Evolutionary conservation across 441 rosid genomes (phyloP), one percentile per base, ranked within the genome.

Genomic region (Pelargonium exstipulatum): DNA sequence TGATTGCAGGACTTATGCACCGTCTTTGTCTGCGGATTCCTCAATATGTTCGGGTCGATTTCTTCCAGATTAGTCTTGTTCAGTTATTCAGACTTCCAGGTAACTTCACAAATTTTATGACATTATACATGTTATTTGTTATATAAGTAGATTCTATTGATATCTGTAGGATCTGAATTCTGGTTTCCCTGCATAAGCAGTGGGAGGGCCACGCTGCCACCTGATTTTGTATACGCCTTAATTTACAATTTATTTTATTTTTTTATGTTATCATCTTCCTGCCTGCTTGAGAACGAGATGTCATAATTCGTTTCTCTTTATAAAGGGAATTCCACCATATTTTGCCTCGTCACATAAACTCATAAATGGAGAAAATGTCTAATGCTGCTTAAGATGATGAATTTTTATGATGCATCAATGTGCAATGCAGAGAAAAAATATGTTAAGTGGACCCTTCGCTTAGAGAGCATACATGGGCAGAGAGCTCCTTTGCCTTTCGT

Each of bases 401-500:
- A 37, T 37, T 37, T 37, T 37, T 37, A 37, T 37, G 42, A 37
- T 7, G 2, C 16, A 51, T 51, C 58, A 51, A 14, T 14, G 73
- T 37, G 20, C 60, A 42, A 72, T 72, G 53, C 70, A 66, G 75
- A 45, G 42, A 68, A 35, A 13, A 66, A 66, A 12, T 60, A 17
- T 26, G 70, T 72, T 13, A 61, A 72, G 60, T 72, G 70, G 70
- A 10, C 66, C 62, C 70, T 72, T 10, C 46, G 49, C 46, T n/a
- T 72, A 3, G 14, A 5, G 16, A 66, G 71, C 9, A 67, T 62
- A 32, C 37, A n/a, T 22, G 71, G 71, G 9, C 29, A 29, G 4
- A 48, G 29, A 67, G 71, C 67, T 73, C 43, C 67, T 6, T 68
- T 67, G 53, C 71, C 76, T 32, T 73, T 67, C 45, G n/a, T 73